Base-by-base conservation (phyloP, 2,329 filamentous ascomycete genomes). In the Phaeosphaeriaceae sp. region DNA sequence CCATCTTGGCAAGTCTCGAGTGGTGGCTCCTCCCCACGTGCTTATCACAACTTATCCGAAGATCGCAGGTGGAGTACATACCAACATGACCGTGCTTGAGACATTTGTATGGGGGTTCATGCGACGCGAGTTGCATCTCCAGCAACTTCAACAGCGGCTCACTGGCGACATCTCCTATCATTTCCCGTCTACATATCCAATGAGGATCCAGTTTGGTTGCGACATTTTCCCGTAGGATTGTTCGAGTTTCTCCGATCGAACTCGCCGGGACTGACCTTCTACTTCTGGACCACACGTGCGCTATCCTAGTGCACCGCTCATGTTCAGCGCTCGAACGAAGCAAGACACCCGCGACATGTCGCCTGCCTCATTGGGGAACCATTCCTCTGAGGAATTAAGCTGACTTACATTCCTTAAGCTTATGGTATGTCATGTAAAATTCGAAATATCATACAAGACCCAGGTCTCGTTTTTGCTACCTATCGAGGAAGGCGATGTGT, bases 21-120 rank as follows among this genome's bases (percentile, higher is more conserved):
- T 54, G 44, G 52, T 60, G 54, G 54, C 28, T 48, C 60, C 48
- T 51, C 50, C 37, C 68, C 68, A 71, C 69, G 68, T 70, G 67
- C 68, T 70, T 68, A 70, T 71, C 63, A 56, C 53, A 38, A 47
- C 50, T 46, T 60, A 60, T 56, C 65, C 60, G 50, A 52, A 46
- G 56, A 63, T 58, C 45, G 61, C 48, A 54, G 54, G 56, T 57
- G 52, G 56, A 52, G 54, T 50, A 16, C 28, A 28, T 46, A 37
- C 39, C 36, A n/a, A 41, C 42, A 41, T 46, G 42, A 50, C 42
- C 32, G 54, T 52, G 37, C 48, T 48, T 48, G 48, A 49, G 39
- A 41, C 42, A 26, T 20, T 29, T 37, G 34, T 28, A 51, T 51
- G 46, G 55, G 46, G 51, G 48, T 45, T 20, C 35, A 32, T 48